Percentiles rank a stretch among this genome's conserved stretches.
These are phyloP conservation scores for Hortiboletus campestris DNA, from an alignment of 768 basidiomycete genomes.

Conservation along the genomic window DNA sequence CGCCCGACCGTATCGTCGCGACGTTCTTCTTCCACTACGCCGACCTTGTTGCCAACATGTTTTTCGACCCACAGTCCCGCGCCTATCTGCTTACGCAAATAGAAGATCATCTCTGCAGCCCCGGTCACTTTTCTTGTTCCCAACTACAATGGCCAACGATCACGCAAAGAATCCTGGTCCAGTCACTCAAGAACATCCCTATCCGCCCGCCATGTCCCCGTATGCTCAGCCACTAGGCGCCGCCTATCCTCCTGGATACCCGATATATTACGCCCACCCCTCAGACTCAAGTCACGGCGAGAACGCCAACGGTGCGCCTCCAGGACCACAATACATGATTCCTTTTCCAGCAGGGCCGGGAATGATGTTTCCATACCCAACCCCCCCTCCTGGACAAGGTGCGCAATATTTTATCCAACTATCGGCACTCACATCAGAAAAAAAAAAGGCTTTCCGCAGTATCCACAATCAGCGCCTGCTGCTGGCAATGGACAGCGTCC, in stretches of 20 bases:
- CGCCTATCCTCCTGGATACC: constrained; percentile 33
- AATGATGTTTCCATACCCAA: constrained; percentile 43
- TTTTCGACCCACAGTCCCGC: constrained; percentile 17
- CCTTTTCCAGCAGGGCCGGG: constrained; percentile 40
- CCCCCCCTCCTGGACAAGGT: constrained; percentile 40
- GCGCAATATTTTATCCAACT: constrained; percentile 8
- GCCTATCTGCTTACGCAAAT: constrained; percentile 34
- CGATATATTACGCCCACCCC: constrained; percentile 32
- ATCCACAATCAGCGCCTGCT: constrained; percentile 23
- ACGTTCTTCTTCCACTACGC: background rate
- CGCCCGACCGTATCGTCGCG: constrained; percentile 3
- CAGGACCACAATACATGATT: constrained; percentile 36
- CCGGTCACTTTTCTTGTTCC: constrained; percentile 30
- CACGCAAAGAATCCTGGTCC: constrained; percentile 34
- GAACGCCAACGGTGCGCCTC: constrained; percentile 29
- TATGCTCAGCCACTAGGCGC: constrained; percentile 28
- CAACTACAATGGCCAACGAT: constrained; percentile 30
- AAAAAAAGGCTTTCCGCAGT: constrained; percentile 33
- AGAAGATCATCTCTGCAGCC: constrained; percentile 20
- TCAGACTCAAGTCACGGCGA: constrained; percentile 33
- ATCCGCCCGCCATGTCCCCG: constrained; percentile 29
- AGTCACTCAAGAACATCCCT: constrained; percentile 35
- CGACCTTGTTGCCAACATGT: constrained; percentile 22
- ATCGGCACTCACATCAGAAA: constrained; percentile 14
- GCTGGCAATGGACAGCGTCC: constrained; percentile 26